Conservation (phyloP, 164 flowering plant species). For the Annona squamosa region DNA sequence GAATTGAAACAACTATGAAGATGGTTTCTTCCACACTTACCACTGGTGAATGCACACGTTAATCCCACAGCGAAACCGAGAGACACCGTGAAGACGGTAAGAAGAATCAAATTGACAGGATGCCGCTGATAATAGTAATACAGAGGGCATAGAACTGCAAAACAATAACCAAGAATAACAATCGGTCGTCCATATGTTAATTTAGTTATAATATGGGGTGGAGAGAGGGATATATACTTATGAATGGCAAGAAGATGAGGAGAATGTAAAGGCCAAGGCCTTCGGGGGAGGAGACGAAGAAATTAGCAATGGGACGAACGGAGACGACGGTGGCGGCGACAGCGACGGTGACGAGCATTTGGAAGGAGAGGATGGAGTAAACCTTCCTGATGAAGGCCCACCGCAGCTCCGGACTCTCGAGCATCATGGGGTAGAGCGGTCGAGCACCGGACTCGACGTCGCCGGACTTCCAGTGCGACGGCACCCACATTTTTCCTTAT, state of each 20-base stretch:
- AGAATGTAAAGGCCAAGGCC: constrained; percentile 14
- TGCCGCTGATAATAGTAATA: constrained; percentile 36
- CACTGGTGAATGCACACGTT: constrained; percentile 52
- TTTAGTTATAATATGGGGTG: not conserved
- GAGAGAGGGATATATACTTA: not conserved
- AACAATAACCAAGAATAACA: not conserved
- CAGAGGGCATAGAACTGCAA: constrained; percentile 50
- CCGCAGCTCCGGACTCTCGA: constrained; percentile 56
- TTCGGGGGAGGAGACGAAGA: constrained; percentile 3
- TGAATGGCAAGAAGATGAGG: constrained; percentile 11
- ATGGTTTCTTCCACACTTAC: constrained; percentile 22
- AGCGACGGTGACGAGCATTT: constrained; percentile 55
- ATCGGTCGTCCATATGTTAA: not conserved
- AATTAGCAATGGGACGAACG: constrained; percentile 10
- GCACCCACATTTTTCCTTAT: constrained; percentile 18
- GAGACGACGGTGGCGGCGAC: constrained; percentile 44
- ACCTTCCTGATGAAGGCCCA: constrained; percentile 81
- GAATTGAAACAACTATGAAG: too few species aligned
- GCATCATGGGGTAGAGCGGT: constrained; percentile 57
- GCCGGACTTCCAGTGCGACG: constrained; percentile 11
- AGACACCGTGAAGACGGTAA: constrained; percentile 42
- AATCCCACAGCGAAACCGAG: constrained; percentile 50
- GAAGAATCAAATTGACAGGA: constrained; percentile 54
- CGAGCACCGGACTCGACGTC: constrained; percentile 41
- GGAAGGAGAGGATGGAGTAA: constrained; percentile 44